A percentile compares a stretch with the other conserved stretches of the same genome.
phyloP scores from a whole-genome alignment of 108 stramenopile species.

The Aurantiochytrium sp. region DNA sequence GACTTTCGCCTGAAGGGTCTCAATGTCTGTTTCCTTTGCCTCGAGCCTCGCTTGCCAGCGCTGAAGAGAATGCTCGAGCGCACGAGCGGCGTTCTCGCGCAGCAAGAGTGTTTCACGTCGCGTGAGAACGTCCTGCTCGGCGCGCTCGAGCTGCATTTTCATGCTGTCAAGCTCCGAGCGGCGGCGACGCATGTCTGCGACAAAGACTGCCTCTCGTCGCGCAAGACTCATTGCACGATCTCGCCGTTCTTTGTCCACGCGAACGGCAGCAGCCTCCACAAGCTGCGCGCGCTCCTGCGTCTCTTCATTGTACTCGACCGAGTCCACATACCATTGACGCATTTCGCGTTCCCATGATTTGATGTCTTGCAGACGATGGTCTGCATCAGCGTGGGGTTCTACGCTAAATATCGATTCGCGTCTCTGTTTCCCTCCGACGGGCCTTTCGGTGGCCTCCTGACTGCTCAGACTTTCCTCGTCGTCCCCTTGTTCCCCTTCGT shows the following conservation, averaged over 20 bases:
- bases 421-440: no score
- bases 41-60: not conserved
- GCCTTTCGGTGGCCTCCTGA: no score
- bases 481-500: no score
- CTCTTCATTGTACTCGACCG: not conserved
- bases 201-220: not conserved
- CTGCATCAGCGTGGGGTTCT: not conserved
- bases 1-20: not conserved
- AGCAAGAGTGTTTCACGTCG: not conserved
- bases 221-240: not conserved
- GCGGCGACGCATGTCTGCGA: not conserved
- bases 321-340: not conserved
- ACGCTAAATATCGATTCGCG: no score
- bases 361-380: not conserved
- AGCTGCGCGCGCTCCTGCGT: not conserved
- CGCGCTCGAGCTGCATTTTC: not conserved
- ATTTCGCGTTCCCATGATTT: not conserved
- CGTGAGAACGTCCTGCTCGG: not conserved
- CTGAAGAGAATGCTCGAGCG: not conserved
- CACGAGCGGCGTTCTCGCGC: not conserved
- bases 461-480: no score
- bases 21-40: not conserved
- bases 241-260: not conserved
- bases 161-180: not conserved
- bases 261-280: not conserved